phyloP scores from a whole-genome alignment of 2,329 filamentous ascomycete genomes.

The Davidsoniella eucalypti region DNA sequence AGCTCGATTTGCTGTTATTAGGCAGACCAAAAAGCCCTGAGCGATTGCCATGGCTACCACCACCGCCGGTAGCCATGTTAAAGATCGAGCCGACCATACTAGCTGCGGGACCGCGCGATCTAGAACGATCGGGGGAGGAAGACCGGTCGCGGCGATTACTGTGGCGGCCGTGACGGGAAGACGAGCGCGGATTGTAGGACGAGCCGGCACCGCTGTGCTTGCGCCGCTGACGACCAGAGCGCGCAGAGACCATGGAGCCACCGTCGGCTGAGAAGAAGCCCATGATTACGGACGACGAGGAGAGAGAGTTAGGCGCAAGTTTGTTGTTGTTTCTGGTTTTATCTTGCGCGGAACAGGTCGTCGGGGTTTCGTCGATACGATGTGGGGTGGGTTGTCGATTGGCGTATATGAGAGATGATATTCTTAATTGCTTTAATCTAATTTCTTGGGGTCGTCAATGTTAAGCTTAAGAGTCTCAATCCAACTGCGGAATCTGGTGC shows the following conservation, averaged over 20 bases:
- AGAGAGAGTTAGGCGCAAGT: neutral
- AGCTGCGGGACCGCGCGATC: constrained; percentile 8
- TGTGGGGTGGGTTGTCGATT: neutral
- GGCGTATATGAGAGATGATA: neutral
- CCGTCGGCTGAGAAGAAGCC: constrained; percentile 13
- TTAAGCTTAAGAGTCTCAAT: neutral
- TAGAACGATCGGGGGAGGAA: neutral
- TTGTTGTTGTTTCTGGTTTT: neutral
- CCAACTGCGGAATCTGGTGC: neutral
- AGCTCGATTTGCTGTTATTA: constrained; percentile 16
- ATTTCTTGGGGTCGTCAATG: neutral
- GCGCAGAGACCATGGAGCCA: constrained; percentile 11
- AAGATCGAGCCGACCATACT: constrained; percentile 20
- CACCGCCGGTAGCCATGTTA: constrained; percentile 27
- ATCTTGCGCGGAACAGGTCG: too few species aligned
- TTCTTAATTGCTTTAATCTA: neutral
- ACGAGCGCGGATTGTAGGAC: neutral
- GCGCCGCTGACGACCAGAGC: neutral
- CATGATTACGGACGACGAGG: constrained; percentile 3
- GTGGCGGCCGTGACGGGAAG: neutral
- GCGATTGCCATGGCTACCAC: constrained; percentile 23
- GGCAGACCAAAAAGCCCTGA: constrained; percentile 31
- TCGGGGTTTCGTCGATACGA: neutral
- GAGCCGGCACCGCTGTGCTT: neutral
- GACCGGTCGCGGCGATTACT: constrained; percentile 1